These are phyloP conservation scores for Amauroascus niger DNA, from an alignment of 2,329 filamentous ascomycete species.

Conservation along the genomic window DNA sequence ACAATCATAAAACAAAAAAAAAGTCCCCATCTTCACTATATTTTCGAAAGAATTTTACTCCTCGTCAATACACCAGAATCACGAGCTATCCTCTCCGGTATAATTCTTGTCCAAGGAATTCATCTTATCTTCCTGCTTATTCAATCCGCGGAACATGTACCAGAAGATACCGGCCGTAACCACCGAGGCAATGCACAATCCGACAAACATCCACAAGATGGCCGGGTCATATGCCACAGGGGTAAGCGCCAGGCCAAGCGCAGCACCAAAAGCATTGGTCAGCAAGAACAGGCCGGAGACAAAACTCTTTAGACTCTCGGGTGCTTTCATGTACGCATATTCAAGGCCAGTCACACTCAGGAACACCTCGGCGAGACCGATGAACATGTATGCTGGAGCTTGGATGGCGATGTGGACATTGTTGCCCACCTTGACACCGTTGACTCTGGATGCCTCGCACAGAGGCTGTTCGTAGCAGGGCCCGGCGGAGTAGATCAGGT, in stretches of 20 bases:
- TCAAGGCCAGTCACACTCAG: conserved; percentile 59
- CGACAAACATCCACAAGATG: conserved; percentile 56
- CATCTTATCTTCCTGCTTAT: conserved; percentile 42
- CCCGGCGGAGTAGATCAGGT: conserved; percentile 44
- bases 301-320: conserved; percentile 56
- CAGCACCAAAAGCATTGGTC: conserved; percentile 48
- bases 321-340: conserved; percentile 64
- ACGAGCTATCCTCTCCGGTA: conserved; percentile 5
- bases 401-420: conserved; percentile 37
- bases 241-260: conserved; percentile 52
- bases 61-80: background rate
- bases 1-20: background rate
- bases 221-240: conserved; percentile 54
- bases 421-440: conserved; percentile 30
- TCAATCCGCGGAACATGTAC: conserved; percentile 40
- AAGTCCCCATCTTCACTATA: background rate
- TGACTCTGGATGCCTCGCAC: conserved; percentile 25
- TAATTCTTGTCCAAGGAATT: conserved; percentile 40
- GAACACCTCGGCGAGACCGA: conserved; percentile 46
- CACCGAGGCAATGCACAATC: conserved; percentile 43
- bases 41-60: background rate
- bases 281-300: conserved; percentile 49
- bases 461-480: conserved; percentile 42
- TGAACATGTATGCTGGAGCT: conserved; percentile 37
- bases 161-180: conserved; percentile 46